phyloP scores from a whole-genome alignment of 495 filamentous ascomycete genomes.

The Podospora bellae-mahoneyi region DNA sequence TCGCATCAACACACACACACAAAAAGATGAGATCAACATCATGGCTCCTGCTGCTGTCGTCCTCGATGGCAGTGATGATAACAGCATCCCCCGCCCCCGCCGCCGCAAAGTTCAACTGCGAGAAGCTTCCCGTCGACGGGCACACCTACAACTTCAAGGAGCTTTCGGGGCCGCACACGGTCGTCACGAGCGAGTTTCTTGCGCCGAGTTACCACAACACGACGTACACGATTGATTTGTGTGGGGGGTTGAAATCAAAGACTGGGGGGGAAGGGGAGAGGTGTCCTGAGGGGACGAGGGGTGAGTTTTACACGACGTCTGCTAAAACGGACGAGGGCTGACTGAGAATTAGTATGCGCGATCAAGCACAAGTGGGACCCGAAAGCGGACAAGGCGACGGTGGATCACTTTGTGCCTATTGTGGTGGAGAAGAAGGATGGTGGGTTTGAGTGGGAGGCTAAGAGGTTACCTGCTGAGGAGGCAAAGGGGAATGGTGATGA shows the following conservation, averaged over 20 bases:
- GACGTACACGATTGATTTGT: conserved; percentile 88
- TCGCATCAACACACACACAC: neutral
- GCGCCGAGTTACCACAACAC: conserved; percentile 56
- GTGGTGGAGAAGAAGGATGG: conserved; percentile 55
- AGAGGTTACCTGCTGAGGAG: conserved; percentile 26
- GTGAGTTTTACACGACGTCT: conserved; percentile 37
- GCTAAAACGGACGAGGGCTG: neutral
- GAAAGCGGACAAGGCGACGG: conserved; percentile 27
- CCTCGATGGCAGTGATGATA: neutral
- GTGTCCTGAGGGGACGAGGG: conserved; percentile 60
- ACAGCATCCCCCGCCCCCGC: neutral
- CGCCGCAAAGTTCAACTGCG: conserved; percentile 44
- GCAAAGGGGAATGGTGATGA: conserved; percentile 50
- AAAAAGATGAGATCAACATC: neutral
- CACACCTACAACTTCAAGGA: conserved; percentile 62
- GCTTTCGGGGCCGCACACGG: conserved; percentile 72
- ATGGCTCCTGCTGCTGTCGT: neutral
- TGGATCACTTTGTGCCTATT: conserved; percentile 62
- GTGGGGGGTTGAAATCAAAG: conserved; percentile 57
- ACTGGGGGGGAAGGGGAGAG: conserved; percentile 45
- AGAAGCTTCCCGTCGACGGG: conserved; percentile 53
- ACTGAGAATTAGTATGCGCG: conserved; percentile 63
- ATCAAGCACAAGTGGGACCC: conserved; percentile 56
- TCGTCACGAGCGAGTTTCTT: conserved; percentile 54
- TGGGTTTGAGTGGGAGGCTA: conserved; percentile 58